These are phyloP conservation scores for Periconia digitata DNA, from an alignment of 2,329 filamentous ascomycete species.

Conservation along the genomic window DNA sequence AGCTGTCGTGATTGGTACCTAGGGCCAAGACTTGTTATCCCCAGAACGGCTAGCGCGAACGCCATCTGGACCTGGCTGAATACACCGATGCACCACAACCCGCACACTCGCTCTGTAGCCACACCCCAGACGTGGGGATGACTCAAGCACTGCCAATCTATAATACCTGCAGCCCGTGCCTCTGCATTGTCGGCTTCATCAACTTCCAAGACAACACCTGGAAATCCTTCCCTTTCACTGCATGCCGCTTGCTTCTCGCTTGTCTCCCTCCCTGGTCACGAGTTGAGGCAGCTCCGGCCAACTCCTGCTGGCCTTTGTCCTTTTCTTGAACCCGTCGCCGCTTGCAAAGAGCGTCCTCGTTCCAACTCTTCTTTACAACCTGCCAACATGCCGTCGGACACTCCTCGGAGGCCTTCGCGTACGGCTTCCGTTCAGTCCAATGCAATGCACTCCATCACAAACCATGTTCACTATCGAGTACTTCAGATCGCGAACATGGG, in stretches of 20 bases:
- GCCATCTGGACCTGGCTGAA: neutral
- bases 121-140: slow-evolving; percentile 1
- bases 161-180: slow-evolving; percentile 4
- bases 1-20: neutral
- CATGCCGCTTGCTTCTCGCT: neutral
- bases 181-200: neutral
- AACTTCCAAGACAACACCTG: no score
- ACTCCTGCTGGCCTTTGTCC: neutral
- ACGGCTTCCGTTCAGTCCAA: slow-evolving; percentile 24
- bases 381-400: neutral
- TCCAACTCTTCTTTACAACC: neutral
- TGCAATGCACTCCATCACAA: slow-evolving; percentile 33
- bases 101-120: neutral
- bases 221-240: neutral
- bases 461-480: slow-evolving; percentile 38
- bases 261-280: neutral
- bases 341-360: slow-evolving; percentile 9
- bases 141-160: slow-evolving; percentile 3
- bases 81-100: neutral
- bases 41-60: neutral
- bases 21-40: no score
- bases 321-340: slow-evolving; percentile 14
- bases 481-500: slow-evolving; percentile 34
- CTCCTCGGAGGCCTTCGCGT: neutral
- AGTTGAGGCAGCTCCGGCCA: neutral